Evolutionary conservation across 2,329 filamentous ascomycete species (phyloP), one percentile per base, ranked within the genome.

Genomic region (Trichocomaceae sp.): DNA sequence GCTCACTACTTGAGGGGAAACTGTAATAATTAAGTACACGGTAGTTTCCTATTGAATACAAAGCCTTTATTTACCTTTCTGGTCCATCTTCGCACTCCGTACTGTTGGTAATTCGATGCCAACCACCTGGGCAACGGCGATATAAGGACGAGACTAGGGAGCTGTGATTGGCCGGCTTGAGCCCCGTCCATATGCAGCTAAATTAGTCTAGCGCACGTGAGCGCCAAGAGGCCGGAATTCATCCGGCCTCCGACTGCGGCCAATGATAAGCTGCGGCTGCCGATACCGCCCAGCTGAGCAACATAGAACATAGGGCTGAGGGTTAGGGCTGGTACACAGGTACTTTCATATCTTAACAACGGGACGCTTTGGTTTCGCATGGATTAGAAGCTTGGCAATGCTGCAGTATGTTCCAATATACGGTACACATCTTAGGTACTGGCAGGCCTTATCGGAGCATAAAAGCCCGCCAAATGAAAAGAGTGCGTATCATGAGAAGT

Each of bases 161-260:
- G 8, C 12, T 20, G 39, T 17, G 17, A 22, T 17, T 20, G 17
- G 10, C 39, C 39, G 8, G 37, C 2, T 17, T 41, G 4, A 17
- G 37, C 7, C 9, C 39, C 17, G 12, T 17, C 17, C 7, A 12
- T 2, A 42, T 42, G 39, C 39, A 42, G 39, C 17, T 17, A 35
- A 35, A 35, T 15, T 35, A 35, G 31, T 46, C 23, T 50, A 57
- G 52, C 39, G 48, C 22, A 29, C 8, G 29, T 17, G 63, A 64
- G 64, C 59, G 60, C 60, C 58, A 64, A 56, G 64, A 71, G 71
- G 70, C 71, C 71, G 71, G 70, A 72, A 72, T 72, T 63, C 58
- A 62, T 58, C 71, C 70, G 70, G 70, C 70, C 70, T 72, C 68
- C 68, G 68, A 54, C 46, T 62, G 59, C 69, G 68, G 56, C 68